These are phyloP conservation scores for Penicillium bovifimosum DNA, from an alignment of 495 filamentous ascomycete genomes.

Conservation along the genomic window DNA sequence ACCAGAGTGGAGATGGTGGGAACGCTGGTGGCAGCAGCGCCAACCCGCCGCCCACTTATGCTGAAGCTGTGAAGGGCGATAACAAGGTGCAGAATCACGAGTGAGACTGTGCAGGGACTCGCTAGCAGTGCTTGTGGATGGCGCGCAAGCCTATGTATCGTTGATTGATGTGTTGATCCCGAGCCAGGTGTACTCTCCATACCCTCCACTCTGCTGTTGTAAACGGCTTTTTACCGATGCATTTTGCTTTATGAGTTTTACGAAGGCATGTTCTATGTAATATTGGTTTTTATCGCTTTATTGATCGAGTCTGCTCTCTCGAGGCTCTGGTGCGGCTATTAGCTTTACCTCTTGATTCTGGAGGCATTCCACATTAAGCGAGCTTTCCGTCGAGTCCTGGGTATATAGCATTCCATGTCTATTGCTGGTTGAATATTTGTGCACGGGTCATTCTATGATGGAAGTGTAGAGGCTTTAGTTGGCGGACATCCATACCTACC, in stretches of 20 bases:
- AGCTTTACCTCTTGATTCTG: not conserved
- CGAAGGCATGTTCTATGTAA: constrained; percentile 12
- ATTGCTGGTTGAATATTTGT: not conserved
- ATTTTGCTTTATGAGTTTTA: constrained; percentile 12
- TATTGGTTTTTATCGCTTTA: not conserved
- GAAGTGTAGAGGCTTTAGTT: no score
- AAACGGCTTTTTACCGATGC: not conserved
- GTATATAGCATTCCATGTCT: not conserved
- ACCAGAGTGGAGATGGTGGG: constrained; percentile 19
- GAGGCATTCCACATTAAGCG: not conserved
- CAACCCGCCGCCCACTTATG: constrained; percentile 68
- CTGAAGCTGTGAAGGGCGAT: constrained; percentile 80
- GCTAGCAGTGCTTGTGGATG: not conserved
- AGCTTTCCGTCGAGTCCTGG: not conserved
- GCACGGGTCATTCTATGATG: not conserved
- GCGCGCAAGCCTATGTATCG: not conserved
- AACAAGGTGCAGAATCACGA: constrained; percentile 77
- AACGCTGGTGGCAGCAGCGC: constrained; percentile 25
- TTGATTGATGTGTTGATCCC: not conserved
- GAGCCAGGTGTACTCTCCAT: not conserved
- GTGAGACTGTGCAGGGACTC: constrained; percentile 25
- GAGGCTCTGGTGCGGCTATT: not conserved
- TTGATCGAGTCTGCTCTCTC: not conserved
- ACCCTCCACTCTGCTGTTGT: not conserved
- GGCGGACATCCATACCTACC: no score